Evolutionary conservation across 2,329 filamentous ascomycete genomes (phyloP).

Genomic region (Xylaria sp.): DNA sequence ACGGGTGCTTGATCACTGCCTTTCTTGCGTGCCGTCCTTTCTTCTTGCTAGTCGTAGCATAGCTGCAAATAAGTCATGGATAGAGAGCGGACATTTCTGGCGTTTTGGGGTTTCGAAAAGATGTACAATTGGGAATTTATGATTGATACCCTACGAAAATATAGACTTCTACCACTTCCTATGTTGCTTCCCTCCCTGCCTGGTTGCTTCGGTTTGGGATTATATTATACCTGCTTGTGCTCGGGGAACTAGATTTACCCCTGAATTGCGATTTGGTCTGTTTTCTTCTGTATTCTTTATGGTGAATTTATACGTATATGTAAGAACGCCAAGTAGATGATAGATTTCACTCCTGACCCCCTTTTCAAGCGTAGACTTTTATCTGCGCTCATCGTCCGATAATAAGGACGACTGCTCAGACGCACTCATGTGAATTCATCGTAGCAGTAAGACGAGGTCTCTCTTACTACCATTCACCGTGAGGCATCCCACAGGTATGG

Average conservation of each 20-base stretch:
- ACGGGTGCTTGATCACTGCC: neutral
- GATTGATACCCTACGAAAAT: constrained; percentile 19
- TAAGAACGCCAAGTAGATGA: no score
- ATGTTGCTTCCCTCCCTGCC: neutral
- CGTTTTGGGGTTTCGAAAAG: constrained; percentile 13
- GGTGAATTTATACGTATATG: no score
- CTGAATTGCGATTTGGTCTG: neutral
- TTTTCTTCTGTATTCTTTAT: no score
- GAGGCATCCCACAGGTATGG: no score
- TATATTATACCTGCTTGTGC: neutral
- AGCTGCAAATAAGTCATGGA: neutral
- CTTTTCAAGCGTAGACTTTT: no score
- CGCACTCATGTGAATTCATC: no score
- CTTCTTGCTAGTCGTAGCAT: neutral
- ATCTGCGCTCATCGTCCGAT: no score
- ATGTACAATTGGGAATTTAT: constrained; percentile 4
- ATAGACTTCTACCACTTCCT: constrained; percentile 7
- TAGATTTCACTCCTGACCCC: no score
- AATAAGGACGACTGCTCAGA: no score
- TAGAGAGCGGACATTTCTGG: constrained; percentile 1
- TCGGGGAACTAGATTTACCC: neutral
- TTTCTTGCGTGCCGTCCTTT: neutral
- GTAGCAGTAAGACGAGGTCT: no score
- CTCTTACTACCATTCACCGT: no score
- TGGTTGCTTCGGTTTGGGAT: neutral